Conservation (phyloP, 208 protist genomes). For the Kentomonas sorsogonicus region DNA sequence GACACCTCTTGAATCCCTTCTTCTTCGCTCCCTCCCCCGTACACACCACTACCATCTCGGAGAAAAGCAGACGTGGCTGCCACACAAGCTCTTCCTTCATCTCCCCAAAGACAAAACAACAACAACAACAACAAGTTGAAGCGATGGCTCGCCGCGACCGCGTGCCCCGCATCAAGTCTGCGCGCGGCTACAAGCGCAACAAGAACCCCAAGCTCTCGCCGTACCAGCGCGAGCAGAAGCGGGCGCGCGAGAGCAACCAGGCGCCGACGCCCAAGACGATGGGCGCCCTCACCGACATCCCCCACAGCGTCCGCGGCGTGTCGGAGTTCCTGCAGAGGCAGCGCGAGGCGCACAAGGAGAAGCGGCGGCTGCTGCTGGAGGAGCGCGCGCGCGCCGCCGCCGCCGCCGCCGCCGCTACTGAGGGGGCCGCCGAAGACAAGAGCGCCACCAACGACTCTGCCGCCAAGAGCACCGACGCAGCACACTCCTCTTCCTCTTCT, state of each 20-base stretch:
- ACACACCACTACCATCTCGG: too few species aligned
- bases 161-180: conserved; percentile 71
- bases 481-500: too few species aligned
- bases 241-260: conserved; percentile 67
- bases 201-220: conserved; percentile 86
- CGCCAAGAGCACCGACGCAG: too few species aligned
- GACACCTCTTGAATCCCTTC: too few species aligned
- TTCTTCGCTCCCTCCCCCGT: too few species aligned
- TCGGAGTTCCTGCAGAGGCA: conserved; percentile 60
- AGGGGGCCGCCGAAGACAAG: conserved; percentile 5
- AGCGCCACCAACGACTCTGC: conserved; percentile 9
- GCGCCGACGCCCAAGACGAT: conserved; percentile 38
- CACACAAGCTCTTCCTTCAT: too few species aligned
- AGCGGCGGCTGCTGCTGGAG: conserved; percentile 20
- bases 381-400: conserved; percentile 13
- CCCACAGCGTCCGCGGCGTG: conserved; percentile 56
- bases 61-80: too few species aligned
- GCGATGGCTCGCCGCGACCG: conserved; percentile 69
- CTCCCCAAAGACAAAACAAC: too few species aligned
- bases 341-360: conserved; percentile 27
- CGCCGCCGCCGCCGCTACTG: not conserved
- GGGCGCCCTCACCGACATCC: conserved; percentile 34
- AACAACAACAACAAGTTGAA: not conserved
- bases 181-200: conserved; percentile 57
- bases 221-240: conserved; percentile 77